Evolutionary conservation across 2,329 filamentous ascomycete genomes (phyloP).

Genomic region (Claviceps sp.): DNA sequence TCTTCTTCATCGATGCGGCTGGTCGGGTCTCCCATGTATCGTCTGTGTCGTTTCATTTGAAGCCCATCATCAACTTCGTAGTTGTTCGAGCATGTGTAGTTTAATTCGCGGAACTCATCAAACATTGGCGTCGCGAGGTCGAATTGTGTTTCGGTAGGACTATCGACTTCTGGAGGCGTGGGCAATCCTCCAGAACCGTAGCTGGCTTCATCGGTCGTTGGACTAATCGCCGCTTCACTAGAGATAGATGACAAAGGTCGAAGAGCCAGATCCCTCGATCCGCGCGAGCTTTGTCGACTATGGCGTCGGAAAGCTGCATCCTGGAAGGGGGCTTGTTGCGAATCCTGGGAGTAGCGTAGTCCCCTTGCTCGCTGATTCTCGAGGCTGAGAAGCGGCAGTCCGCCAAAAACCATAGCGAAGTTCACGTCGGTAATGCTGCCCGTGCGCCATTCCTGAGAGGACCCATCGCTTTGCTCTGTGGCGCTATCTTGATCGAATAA

Average conservation of each 20-base stretch:
- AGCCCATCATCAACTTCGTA: conserved; percentile 20
- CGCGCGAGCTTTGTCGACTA: conserved; percentile 4
- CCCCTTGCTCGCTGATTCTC: conserved; percentile 15
- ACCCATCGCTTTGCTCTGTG: conserved; percentile 13
- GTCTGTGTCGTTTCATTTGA: conserved; percentile 22
- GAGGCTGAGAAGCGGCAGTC: conserved; percentile 20
- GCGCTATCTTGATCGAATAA: conserved; percentile 12
- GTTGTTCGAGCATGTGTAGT: conserved; percentile 18
- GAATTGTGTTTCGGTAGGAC: conserved; percentile 16
- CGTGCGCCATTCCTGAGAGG: conserved; percentile 8
- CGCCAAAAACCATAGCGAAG: conserved; percentile 23
- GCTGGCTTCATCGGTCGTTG: conserved; percentile 22
- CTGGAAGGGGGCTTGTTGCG: neutral
- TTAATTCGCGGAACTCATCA: conserved; percentile 14
- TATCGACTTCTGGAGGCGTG: conserved; percentile 24
- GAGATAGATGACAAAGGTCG: conserved; percentile 13
- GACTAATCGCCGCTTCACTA: conserved; percentile 23
- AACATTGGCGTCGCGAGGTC: conserved; percentile 12
- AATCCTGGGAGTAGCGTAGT: conserved; percentile 7
- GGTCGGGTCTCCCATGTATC: conserved; percentile 20
- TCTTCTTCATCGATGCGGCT: conserved; percentile 26
- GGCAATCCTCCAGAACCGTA: conserved; percentile 17
- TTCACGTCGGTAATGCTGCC: conserved; percentile 13
- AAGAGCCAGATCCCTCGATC: conserved; percentile 3
- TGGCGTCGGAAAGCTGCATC: conserved; percentile 3